Conservation (phyloP, 192 early-diverging fungal species). For the Funneliformis mosseae region DNA sequence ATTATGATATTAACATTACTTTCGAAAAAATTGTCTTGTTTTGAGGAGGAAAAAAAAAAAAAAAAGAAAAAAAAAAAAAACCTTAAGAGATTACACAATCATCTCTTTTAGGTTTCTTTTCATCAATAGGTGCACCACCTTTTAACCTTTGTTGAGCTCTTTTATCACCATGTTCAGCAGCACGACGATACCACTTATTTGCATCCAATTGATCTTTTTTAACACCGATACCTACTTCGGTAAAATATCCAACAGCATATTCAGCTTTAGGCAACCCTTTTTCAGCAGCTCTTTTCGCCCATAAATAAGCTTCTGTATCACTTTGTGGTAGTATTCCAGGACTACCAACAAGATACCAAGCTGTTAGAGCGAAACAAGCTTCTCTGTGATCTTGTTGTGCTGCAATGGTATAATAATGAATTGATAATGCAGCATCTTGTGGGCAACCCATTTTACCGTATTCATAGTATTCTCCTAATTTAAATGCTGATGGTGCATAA, state of each 20-base stretch:
- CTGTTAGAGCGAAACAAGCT: slow-evolving; percentile 62
- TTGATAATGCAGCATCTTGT: slow-evolving; percentile 54
- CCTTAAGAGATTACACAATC: slow-evolving; percentile 43
- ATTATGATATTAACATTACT: too few species aligned
- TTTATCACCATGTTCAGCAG: slow-evolving; percentile 65
- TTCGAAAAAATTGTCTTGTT: too few species aligned
- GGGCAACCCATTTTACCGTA: slow-evolving; percentile 62
- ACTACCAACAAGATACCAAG: slow-evolving; percentile 70
- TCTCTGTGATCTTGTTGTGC: slow-evolving; percentile 66
- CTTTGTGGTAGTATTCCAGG: slow-evolving; percentile 58
- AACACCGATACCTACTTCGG: slow-evolving; percentile 65
- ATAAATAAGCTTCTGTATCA: slow-evolving; percentile 64
- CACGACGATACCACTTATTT: slow-evolving; percentile 66
- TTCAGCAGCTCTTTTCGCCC: slow-evolving; percentile 64
- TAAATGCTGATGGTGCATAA: slow-evolving; percentile 65
- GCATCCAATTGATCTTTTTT: slow-evolving; percentile 56
- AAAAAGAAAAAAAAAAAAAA: too few species aligned
- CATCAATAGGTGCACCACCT: slow-evolving; percentile 50
- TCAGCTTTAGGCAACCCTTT: slow-evolving; percentile 61
- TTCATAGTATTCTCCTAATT: slow-evolving; percentile 65
- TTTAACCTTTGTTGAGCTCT: slow-evolving; percentile 58
- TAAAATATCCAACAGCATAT: slow-evolving; percentile 68
- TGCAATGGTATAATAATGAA: slow-evolving; percentile 65
- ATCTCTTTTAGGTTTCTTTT: slow-evolving; percentile 52
- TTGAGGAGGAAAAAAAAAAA: too few species aligned